Conservation (phyloP, 73 alveolate genomes). For the Diophrys appendiculata region DNA sequence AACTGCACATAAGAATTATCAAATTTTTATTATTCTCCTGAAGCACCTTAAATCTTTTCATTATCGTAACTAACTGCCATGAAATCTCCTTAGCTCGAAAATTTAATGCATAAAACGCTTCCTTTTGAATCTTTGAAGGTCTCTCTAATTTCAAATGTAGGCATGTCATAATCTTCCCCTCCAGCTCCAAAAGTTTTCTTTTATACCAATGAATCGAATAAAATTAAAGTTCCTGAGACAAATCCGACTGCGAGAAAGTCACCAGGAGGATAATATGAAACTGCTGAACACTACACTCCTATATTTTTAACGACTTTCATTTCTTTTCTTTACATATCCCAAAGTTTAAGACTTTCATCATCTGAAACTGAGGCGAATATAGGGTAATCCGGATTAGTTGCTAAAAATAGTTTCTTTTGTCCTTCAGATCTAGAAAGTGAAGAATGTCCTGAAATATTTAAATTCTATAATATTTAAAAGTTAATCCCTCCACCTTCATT, state of each 20-base stretch:
- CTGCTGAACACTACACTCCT: constrained; percentile 79
- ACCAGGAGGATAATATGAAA: constrained; percentile 93
- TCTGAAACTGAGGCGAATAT: constrained; percentile 87
- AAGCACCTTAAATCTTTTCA: constrained; percentile 35
- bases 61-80: constrained; percentile 77
- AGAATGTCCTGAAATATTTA: constrained; percentile 45
- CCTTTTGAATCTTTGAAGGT: constrained; percentile 53
- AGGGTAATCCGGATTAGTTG: constrained; percentile 70
- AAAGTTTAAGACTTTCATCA: constrained; percentile 86
- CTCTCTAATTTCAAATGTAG: constrained; percentile 56
- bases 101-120: constrained; percentile 66
- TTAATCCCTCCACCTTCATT: constrained; percentile 1
- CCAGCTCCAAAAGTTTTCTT: constrained; percentile 54
- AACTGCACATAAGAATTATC: constrained; percentile 52
- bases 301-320: constrained; percentile 75
- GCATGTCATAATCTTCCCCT: constrained; percentile 56
- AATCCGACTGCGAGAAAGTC: constrained; percentile 90
- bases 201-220: constrained; percentile 62
- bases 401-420: constrained; percentile 66
- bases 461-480: constrained; percentile 23
- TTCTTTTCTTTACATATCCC: constrained; percentile 84
- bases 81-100: constrained; percentile 74
- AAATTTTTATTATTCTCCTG: constrained; percentile 27
- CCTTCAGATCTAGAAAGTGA: constrained; percentile 42
- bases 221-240: constrained; percentile 51